Evolutionary conservation across 768 basidiomycete species (phyloP).

Genomic region (Mycena filopes): DNA sequence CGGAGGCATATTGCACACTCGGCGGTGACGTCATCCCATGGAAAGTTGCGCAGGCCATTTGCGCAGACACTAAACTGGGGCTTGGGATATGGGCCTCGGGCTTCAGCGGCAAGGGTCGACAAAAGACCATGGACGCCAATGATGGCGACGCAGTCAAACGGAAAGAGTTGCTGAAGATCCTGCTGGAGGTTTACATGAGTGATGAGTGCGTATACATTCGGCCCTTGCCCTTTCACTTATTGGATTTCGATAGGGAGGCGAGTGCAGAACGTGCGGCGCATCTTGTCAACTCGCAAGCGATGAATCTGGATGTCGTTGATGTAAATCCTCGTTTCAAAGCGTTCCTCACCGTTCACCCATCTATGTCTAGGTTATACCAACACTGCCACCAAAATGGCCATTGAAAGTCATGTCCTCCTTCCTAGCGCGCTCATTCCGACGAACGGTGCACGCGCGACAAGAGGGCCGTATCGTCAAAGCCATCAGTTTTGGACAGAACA

Average conservation of each 20-base stretch:
- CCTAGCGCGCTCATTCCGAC: slow-evolving; percentile 80
- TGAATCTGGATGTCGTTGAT: slow-evolving; percentile 80
- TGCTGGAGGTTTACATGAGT: slow-evolving; percentile 86
- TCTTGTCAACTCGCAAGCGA: slow-evolving; percentile 82
- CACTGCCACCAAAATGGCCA: slow-evolving; percentile 83
- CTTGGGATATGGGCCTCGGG: slow-evolving; percentile 66
- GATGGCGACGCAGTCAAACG: slow-evolving; percentile 58
- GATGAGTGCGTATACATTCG: slow-evolving; percentile 64
- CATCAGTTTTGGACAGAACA: slow-evolving; percentile 82
- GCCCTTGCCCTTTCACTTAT: not conserved
- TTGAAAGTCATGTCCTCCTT: slow-evolving; percentile 78
- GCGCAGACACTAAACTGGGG: slow-evolving; percentile 58
- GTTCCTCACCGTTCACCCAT: slow-evolving; percentile 11
- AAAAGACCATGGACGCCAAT: slow-evolving; percentile 43
- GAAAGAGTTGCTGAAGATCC: slow-evolving; percentile 69
- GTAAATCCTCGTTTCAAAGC: slow-evolving; percentile 54
- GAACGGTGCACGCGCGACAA: slow-evolving; percentile 74
- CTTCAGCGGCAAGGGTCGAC: slow-evolving; percentile 44
- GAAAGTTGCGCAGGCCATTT: slow-evolving; percentile 63
- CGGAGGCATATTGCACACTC: slow-evolving; percentile 87
- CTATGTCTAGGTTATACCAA: slow-evolving; percentile 64
- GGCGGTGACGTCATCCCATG: slow-evolving; percentile 79
- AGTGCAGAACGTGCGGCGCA: slow-evolving; percentile 69
- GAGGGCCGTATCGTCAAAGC: slow-evolving; percentile 84
- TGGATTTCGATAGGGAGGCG: slow-evolving; percentile 51